These are phyloP conservation scores for Cladobotryum protrusum DNA, from an alignment of 2,329 filamentous ascomycete genomes.

Conservation along the genomic window DNA sequence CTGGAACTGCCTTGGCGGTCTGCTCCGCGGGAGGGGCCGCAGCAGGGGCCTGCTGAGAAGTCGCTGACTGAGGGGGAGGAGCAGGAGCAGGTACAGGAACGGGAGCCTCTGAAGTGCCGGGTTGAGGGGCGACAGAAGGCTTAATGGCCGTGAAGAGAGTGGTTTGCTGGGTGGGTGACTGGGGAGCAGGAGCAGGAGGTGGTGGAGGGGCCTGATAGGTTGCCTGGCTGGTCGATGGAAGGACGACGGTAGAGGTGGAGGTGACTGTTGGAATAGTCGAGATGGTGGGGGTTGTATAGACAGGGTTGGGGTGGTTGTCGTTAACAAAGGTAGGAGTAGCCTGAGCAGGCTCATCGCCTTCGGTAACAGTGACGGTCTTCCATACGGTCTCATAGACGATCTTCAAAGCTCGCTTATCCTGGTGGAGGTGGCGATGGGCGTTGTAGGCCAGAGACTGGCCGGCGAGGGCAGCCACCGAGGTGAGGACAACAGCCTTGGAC, in stretches of 20 bases:
- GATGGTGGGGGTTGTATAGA: neutral
- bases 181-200: neutral
- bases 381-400: constrained; percentile 36
- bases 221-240: constrained; percentile 4
- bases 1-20: too few species aligned
- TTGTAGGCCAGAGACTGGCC: constrained; percentile 38
- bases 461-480: constrained; percentile 37
- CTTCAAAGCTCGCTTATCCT: constrained; percentile 27
- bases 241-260: constrained; percentile 1
- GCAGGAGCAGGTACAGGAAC: neutral
- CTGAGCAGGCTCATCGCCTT: constrained; percentile 11
- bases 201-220: constrained; percentile 5
- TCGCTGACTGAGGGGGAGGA: neutral
- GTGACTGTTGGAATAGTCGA: neutral
- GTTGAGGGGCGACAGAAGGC: too few species aligned
- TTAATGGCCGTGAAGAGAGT: neutral
- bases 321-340: neutral
- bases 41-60: too few species aligned
- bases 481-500: constrained; percentile 36
- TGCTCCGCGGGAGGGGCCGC: too few species aligned
- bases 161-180: neutral
- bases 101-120: neutral
- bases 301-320: constrained; percentile 3
- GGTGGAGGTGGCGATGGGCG: constrained; percentile 36
- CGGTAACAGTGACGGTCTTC: constrained; percentile 33